Evolutionary conservation across 2,329 filamentous ascomycete genomes (phyloP).

Genomic region (Paramyrothecium roridum): DNA sequence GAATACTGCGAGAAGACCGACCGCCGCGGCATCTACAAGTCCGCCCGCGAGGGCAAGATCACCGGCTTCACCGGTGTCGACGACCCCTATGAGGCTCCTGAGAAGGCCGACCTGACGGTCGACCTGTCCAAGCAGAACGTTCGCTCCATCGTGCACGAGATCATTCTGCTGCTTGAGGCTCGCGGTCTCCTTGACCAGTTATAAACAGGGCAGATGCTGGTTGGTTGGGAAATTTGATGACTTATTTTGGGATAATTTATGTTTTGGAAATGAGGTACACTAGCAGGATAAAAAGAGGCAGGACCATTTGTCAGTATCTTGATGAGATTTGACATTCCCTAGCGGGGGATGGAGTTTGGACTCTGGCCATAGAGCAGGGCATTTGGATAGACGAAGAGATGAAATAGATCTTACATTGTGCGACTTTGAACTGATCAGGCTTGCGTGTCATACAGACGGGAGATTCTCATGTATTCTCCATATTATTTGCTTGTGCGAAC

Average conservation of each 20-base stretch:
- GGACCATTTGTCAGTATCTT: background rate
- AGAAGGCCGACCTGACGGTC: slow-evolving; percentile 79
- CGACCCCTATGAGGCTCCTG: slow-evolving; percentile 87
- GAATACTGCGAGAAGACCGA: slow-evolving; percentile 95
- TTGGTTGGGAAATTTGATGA: slow-evolving; percentile 4
- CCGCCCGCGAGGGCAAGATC: slow-evolving; percentile 84
- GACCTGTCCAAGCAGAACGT: slow-evolving; percentile 85
- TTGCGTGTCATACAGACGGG: too few relatives aligned
- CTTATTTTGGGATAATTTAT: background rate
- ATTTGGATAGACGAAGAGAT: background rate
- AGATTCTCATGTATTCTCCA: too few relatives aligned
- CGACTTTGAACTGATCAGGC: background rate
- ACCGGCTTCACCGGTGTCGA: slow-evolving; percentile 98
- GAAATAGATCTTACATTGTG: background rate
- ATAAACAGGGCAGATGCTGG: slow-evolving; percentile 25
- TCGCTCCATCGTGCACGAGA: slow-evolving; percentile 93
- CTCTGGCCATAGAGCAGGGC: background rate
- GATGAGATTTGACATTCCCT: background rate
- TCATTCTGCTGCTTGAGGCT: slow-evolving; percentile 87
- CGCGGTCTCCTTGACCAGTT: slow-evolving; percentile 78
- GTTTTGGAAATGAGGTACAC: background rate
- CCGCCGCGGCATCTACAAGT: slow-evolving; percentile 83
- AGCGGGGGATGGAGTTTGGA: background rate
- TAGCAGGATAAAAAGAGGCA: background rate
- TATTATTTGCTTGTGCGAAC: background rate